phyloP scores from a whole-genome alignment of 345 rosid species.

The Brassica cretica region DNA sequence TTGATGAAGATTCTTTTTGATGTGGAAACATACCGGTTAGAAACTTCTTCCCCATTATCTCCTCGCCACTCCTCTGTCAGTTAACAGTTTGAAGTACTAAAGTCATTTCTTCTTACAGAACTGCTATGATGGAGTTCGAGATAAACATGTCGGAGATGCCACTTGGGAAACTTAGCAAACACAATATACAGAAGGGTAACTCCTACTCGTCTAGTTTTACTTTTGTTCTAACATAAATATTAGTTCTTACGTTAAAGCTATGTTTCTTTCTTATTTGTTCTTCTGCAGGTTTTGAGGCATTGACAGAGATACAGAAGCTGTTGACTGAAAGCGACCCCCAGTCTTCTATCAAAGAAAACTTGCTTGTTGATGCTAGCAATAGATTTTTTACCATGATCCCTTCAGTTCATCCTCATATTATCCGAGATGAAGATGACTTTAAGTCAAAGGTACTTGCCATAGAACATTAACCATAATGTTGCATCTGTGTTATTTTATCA shows the following conservation, averaged over 20 bases:
- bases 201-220: conserved; percentile 7
- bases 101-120: conserved; percentile 51
- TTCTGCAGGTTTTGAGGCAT: conserved; percentile 82
- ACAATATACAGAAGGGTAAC: conserved; percentile 80
- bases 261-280: background rate
- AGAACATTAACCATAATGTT: background rate
- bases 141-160: conserved; percentile 99
- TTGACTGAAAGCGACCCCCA: conserved; percentile 46
- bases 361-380: conserved; percentile 91
- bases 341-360: conserved; percentile 65
- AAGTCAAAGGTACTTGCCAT: conserved; percentile 70
- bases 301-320: conserved; percentile 84
- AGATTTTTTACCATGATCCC: conserved; percentile 93
- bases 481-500: background rate
- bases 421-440: conserved; percentile 82
- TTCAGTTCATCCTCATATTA: conserved; percentile 83
- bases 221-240: background rate
- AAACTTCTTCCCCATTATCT: conserved; percentile 6
- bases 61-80: conserved; percentile 13
- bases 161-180: conserved; percentile 93
- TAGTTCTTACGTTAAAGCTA: conserved; percentile 8
- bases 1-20: conserved; percentile 90
- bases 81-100: conserved; percentile 10
- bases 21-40: conserved; percentile 84
- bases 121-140: conserved; percentile 98